Conservation (phyloP, 2,329 filamentous ascomycete genomes). For the Thermoascus crustaceus region DNA sequence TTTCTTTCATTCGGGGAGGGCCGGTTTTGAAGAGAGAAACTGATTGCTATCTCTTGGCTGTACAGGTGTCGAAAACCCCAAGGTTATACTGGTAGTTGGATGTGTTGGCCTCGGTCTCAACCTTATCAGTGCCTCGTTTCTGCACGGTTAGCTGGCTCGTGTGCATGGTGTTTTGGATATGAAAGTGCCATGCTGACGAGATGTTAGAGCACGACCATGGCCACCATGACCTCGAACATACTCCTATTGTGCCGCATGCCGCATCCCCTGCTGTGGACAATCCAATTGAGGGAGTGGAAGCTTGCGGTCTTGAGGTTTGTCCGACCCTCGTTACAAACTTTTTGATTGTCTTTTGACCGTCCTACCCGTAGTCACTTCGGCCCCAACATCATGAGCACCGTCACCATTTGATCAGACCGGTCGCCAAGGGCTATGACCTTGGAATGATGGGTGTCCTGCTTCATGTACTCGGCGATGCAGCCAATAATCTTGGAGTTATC, state of each 20-base stretch:
- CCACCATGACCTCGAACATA: too few relatives aligned
- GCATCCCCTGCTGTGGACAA: not conserved
- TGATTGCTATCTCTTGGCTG: too few relatives aligned
- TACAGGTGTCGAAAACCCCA: slow-evolving; percentile 55
- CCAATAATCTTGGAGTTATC: slow-evolving; percentile 71
- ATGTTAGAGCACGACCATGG: slow-evolving; percentile 7
- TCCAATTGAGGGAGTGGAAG: not conserved
- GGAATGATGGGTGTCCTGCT: slow-evolving; percentile 63
- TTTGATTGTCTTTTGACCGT: not conserved
- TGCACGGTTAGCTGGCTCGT: slow-evolving; percentile 47
- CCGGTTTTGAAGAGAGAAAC: slow-evolving; percentile 7
- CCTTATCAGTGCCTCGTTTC: slow-evolving; percentile 55
- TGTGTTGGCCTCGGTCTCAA: slow-evolving; percentile 60
- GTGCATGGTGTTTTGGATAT: not conserved
- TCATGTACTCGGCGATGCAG: slow-evolving; percentile 63
- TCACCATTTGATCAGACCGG: slow-evolving; percentile 20
- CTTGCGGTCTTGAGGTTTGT: not conserved
- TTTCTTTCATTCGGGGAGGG: not conserved
- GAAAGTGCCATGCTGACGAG: not conserved
- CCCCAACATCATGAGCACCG: slow-evolving; percentile 17
- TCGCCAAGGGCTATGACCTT: slow-evolving; percentile 49
- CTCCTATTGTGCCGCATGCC: slow-evolving; percentile 7
- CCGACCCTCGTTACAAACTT: not conserved
- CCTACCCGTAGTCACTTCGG: not conserved
- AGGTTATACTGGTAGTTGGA: slow-evolving; percentile 61